Evolutionary conservation across 176 grass and related monocot genomes (phyloP).

Genomic region (Triticum urartu): DNA sequence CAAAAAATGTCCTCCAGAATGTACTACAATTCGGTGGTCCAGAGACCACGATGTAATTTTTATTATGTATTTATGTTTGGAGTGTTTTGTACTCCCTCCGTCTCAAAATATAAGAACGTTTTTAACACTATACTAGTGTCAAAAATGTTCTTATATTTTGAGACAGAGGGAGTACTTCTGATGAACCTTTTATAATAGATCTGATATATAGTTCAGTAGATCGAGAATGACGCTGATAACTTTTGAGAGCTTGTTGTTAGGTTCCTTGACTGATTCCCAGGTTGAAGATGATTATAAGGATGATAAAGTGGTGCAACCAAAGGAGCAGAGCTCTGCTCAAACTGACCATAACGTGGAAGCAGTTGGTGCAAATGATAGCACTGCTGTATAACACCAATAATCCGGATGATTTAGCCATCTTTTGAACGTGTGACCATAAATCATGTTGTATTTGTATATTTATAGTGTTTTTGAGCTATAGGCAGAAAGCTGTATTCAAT

Average conservation of each 20-base stretch:
- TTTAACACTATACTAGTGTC: too few species aligned
- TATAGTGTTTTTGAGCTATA: neutral
- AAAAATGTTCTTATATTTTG: too few species aligned
- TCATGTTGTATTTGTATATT: neutral
- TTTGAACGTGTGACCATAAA: constrained; percentile 14
- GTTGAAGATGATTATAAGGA: constrained; percentile 55
- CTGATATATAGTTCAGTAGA: too few species aligned
- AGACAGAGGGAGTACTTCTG: too few species aligned
- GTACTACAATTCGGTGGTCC: too few species aligned
- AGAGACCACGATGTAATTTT: too few species aligned
- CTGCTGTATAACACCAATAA: constrained; percentile 28
- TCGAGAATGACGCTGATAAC: constrained; percentile 33
- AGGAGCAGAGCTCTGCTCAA: constrained; percentile 27
- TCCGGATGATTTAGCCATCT: neutral
- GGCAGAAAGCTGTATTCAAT: neutral
- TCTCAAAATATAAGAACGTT: too few species aligned
- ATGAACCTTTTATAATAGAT: too few species aligned
- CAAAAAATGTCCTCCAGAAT: too few species aligned
- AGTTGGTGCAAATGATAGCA: constrained; percentile 31
- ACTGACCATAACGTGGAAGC: neutral
- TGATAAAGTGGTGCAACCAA: constrained; percentile 51
- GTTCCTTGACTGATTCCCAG: constrained; percentile 48
- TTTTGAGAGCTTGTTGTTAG: constrained; percentile 53
- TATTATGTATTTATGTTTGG: too few species aligned
- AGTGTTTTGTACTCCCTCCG: too few species aligned